phyloP scores from a whole-genome alignment of 257 asterid species.

The Przewalskia tangutica region DNA sequence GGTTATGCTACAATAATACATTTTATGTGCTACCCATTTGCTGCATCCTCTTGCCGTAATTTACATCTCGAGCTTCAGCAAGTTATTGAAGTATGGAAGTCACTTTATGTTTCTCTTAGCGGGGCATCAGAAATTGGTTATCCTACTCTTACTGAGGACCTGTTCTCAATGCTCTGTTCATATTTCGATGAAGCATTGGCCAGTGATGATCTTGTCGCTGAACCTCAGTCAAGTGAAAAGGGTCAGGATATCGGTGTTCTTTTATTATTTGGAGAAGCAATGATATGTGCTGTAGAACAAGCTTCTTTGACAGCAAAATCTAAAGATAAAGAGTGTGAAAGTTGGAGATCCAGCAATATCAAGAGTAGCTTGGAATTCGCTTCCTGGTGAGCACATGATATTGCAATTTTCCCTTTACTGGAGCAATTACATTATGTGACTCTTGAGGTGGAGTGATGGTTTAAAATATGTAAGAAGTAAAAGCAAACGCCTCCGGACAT shows the following conservation, averaged over 20 bases:
- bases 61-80: slow-evolving; percentile 24
- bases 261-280: slow-evolving; percentile 36
- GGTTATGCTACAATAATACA: slow-evolving; percentile 30
- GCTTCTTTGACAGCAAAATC: slow-evolving; percentile 20
- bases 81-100: slow-evolving; percentile 42
- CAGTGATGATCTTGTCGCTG: slow-evolving; percentile 14
- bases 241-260: slow-evolving; percentile 16
- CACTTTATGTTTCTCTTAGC: slow-evolving; percentile 34
- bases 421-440: neutral
- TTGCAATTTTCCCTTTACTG: neutral
- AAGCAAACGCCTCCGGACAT: neutral
- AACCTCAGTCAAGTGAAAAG: slow-evolving; percentile 22
- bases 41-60: slow-evolving; percentile 24
- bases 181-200: slow-evolving; percentile 25
- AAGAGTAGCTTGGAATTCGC: slow-evolving; percentile 34
- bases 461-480: neutral
- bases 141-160: slow-evolving; percentile 34
- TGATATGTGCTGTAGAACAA: slow-evolving; percentile 36
- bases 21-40: slow-evolving; percentile 55
- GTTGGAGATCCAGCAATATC: slow-evolving; percentile 20
- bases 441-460: neutral
- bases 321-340: slow-evolving; percentile 16
- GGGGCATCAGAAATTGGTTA: slow-evolving; percentile 20
- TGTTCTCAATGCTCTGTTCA: slow-evolving; percentile 32
- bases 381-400: slow-evolving; percentile 40